Conservation (phyloP, 768 basidiomycete species). For the Boletus subcaerulescens region DNA sequence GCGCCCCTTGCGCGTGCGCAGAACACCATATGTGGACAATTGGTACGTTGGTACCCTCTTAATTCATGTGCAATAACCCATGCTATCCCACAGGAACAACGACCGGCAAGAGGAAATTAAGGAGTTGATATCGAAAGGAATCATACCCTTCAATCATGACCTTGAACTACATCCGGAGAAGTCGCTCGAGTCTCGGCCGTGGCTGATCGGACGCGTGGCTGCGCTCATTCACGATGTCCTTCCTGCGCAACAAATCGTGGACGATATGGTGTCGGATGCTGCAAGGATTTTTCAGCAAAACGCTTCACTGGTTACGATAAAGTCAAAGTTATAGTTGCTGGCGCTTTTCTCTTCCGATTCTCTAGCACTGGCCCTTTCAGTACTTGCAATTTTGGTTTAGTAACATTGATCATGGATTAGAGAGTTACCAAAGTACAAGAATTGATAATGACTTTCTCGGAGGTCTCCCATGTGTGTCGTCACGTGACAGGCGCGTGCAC, state of each 20-base stretch:
- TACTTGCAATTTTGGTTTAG: too few species aligned
- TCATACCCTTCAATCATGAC: constrained; percentile 71
- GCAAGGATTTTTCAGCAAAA: constrained; percentile 43
- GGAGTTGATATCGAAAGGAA: constrained; percentile 77
- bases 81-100: constrained; percentile 51
- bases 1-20: constrained; percentile 80
- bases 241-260: constrained; percentile 81
- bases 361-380: too few species aligned
- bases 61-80: background rate
- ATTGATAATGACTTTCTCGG: too few species aligned
- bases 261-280: constrained; percentile 70
- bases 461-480: background rate
- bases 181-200: constrained; percentile 59
- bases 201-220: constrained; percentile 84
- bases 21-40: constrained; percentile 81
- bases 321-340: constrained; percentile 46
- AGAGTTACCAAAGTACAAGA: too few species aligned
- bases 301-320: constrained; percentile 37
- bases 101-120: constrained; percentile 81
- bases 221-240: constrained; percentile 70
- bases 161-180: constrained; percentile 81
- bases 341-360: too few species aligned
- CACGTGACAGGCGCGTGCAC: constrained; percentile 13
- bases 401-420: too few species aligned
- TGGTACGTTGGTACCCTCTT: constrained; percentile 47